phyloP scores from a whole-genome alignment of 345 rosid species.

The Corymbia maculata region DNA sequence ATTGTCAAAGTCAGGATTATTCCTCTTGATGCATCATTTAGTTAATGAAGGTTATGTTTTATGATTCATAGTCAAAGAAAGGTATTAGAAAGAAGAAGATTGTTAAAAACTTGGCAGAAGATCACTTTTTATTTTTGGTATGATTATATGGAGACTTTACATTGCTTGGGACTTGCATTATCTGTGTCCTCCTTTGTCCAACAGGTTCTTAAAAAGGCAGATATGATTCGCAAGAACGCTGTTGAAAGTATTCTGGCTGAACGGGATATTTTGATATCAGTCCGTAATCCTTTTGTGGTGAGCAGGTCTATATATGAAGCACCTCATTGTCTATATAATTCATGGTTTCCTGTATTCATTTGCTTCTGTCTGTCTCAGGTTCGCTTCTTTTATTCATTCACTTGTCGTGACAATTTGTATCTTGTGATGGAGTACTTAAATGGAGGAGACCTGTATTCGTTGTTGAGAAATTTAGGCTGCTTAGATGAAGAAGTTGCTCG shows the following conservation, averaged over 20 bases:
- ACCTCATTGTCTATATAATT: constrained; percentile 6
- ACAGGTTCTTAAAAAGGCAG: constrained; percentile 98
- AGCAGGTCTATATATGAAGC: constrained; percentile 41
- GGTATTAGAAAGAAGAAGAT: neutral
- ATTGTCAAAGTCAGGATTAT: neutral
- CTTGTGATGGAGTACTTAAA: constrained; percentile 99
- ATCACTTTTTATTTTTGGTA: neutral
- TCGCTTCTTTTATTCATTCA: constrained; percentile 98
- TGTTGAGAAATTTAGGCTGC: constrained; percentile 96
- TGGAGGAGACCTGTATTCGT: constrained; percentile 96
- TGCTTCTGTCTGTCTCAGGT: constrained; percentile 49
- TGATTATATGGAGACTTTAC: neutral
- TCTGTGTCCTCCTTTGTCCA: neutral
- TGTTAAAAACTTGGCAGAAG: neutral
- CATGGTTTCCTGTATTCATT: constrained; percentile 11
- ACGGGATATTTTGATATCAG: constrained; percentile 98
- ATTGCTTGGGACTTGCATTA: neutral
- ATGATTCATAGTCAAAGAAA: neutral
- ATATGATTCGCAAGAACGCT: constrained; percentile 99
- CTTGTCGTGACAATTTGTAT: constrained; percentile 96
- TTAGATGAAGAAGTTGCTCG: constrained; percentile 97
- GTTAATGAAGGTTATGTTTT: neutral
- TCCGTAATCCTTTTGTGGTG: constrained; percentile 99
- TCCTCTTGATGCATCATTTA: neutral
- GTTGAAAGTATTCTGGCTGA: constrained; percentile 99